Conservation (phyloP, 768 basidiomycete genomes). For the Leccinum sublutescens region DNA sequence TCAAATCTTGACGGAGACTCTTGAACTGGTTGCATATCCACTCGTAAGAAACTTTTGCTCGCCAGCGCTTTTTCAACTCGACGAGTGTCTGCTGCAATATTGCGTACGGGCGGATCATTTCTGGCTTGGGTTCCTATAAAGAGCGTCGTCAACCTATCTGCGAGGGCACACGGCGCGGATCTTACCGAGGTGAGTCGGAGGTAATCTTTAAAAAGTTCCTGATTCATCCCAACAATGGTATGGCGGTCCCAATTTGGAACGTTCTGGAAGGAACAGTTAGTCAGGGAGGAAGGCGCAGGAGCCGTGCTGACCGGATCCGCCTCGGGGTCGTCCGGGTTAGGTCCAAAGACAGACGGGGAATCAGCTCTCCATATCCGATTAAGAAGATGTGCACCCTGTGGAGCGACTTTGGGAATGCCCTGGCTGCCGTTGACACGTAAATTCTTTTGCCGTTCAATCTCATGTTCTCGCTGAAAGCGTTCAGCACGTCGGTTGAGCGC, state of each 20-base stretch:
- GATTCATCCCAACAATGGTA: slow-evolving; percentile 92
- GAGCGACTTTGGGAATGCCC: slow-evolving; percentile 42
- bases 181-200: slow-evolving; percentile 86
- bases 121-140: slow-evolving; percentile 88
- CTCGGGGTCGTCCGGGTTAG: slow-evolving; percentile 63
- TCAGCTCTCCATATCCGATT: slow-evolving; percentile 41
- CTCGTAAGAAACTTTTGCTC: slow-evolving; percentile 66
- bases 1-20: slow-evolving; percentile 94
- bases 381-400: slow-evolving; percentile 54
- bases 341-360: slow-evolving; percentile 49
- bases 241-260: slow-evolving; percentile 95
- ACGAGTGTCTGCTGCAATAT: slow-evolving; percentile 82
- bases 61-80: slow-evolving; percentile 88
- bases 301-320: slow-evolving; percentile 58
- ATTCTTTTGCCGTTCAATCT: slow-evolving; percentile 71
- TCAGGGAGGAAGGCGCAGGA: background rate
- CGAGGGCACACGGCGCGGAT: background rate
- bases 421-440: slow-evolving; percentile 32
- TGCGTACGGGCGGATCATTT: slow-evolving; percentile 86
- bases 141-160: slow-evolving; percentile 5
- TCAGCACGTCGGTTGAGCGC: slow-evolving; percentile 76
- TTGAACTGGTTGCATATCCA: slow-evolving; percentile 99
- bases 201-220: slow-evolving; percentile 93
- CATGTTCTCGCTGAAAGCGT: slow-evolving; percentile 89
- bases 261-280: slow-evolving; percentile 54